phyloP scores from a whole-genome alignment of 2,329 filamentous ascomycete genomes.

The Cordyceps sp. region DNA sequence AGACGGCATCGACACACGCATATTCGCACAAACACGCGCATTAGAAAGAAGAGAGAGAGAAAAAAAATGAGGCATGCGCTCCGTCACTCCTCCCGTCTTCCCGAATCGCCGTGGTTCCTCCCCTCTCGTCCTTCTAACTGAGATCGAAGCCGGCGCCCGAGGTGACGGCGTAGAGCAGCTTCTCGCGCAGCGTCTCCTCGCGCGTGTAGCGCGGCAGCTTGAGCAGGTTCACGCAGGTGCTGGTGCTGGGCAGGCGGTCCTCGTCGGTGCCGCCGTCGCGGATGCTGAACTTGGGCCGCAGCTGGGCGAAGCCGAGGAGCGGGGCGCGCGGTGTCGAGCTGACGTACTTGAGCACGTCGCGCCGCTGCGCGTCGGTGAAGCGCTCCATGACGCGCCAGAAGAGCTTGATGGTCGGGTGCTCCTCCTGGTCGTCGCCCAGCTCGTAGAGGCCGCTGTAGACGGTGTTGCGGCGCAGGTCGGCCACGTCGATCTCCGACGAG shows the following conservation, averaged over 20 bases:
- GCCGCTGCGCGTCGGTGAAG: constrained; percentile 59
- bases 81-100: no score
- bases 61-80: no score
- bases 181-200: constrained; percentile 50
- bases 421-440: constrained; percentile 73
- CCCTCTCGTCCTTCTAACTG: constrained; percentile 31
- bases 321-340: constrained; percentile 86
- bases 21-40: no score
- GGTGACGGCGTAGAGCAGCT: constrained; percentile 77
- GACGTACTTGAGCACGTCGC: constrained; percentile 87
- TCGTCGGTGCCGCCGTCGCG: constrained; percentile 45
- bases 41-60: no score
- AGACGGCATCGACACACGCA: no score
- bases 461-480: constrained; percentile 72
- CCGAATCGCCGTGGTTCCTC: no score
- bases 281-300: constrained; percentile 80
- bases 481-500: constrained; percentile 68
- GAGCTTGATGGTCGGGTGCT: constrained; percentile 70
- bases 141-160: constrained; percentile 88
- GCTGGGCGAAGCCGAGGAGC: constrained; percentile 70
- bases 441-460: constrained; percentile 75
- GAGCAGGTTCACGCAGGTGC: constrained; percentile 87
- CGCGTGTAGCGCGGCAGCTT: constrained; percentile 75
- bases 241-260: constrained; percentile 79
- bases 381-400: constrained; percentile 84